A percentile compares a stretch with the other conserved stretches of the same genome.
These are phyloP conservation scores for Sorghum bicolor DNA, from an alignment of 176 grass and related monocot species.

Conservation along the genomic window DNA sequence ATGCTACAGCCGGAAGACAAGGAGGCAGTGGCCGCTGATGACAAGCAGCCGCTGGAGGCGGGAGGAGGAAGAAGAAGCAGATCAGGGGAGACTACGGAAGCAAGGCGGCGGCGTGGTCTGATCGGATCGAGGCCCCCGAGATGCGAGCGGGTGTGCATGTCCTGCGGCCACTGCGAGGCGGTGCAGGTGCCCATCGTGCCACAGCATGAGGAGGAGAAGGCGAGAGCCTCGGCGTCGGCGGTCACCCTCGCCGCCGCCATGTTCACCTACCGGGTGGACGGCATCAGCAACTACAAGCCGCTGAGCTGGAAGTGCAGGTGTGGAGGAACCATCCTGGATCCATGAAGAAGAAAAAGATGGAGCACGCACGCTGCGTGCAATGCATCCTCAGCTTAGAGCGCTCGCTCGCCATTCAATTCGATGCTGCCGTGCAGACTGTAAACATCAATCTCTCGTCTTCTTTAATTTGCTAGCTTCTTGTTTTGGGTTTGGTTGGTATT, in stretches of 20 bases:
- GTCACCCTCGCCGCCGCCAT: neutral
- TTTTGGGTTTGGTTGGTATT: too few relatives aligned
- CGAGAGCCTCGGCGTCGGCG: neutral
- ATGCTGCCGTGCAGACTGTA: conserved; percentile 18
- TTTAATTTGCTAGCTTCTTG: too few relatives aligned
- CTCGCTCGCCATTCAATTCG: neutral
- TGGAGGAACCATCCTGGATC: conserved; percentile 68
- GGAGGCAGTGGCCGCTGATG: too few relatives aligned
- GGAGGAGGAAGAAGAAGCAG: too few relatives aligned
- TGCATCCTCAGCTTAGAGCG: neutral
- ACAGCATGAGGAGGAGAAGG: neutral
- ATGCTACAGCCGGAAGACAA: too few relatives aligned
- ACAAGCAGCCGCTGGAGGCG: too few relatives aligned
- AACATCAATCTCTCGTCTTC: neutral
- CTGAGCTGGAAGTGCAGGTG: conserved; percentile 96
- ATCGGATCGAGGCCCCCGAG: conserved; percentile 71
- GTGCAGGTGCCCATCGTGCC: conserved; percentile 82
- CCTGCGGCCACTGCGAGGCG: conserved; percentile 79
- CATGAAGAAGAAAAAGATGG: neutral
- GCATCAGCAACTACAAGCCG: conserved; percentile 81
- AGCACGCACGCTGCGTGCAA: too few relatives aligned
- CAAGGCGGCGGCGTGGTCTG: conserved; percentile 44
- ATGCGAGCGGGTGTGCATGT: conserved; percentile 68
- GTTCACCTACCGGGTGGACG: conserved; percentile 45
- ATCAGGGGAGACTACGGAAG: too few relatives aligned